Evolutionary conservation across 441 rosid species (phyloP), one percentile per base, ranked within the genome.

Genomic region (Macaranga tanarius): DNA sequence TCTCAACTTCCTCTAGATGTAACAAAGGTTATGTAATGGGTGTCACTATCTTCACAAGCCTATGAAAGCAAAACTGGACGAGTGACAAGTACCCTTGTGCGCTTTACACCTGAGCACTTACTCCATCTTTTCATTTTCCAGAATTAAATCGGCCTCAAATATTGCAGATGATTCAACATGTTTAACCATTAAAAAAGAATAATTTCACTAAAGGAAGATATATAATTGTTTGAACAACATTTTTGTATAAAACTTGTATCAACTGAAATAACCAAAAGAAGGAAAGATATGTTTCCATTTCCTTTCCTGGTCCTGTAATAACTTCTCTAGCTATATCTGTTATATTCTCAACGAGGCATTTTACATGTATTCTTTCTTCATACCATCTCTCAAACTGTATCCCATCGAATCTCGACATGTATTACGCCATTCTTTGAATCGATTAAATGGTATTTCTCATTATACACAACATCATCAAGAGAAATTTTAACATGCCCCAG

Each of bases 401-500:
- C 89, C 98, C 99, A 95, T 69, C 81, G 70, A 25, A 91, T 82
- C 79, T 88, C 98, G 2, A 92, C 80, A 79, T 91, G 94, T 77
- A 92, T 77, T 63, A 85, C 47, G 51, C 99, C 99, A 28, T 90
- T 86, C 85, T 82, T 92, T 1, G 99, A 95, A 77, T 91, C 84
- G 69, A 92, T 88, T 47, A 95, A 82, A 82, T 92, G 88, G 77
- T 95, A 91, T 73, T 89, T 95, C 71, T 90, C 84, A 63, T 92
- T 95, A 76, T 75, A 82, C 62, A 95, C 88, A 13, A 95, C 97
- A 76, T 95, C 99, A 0, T 47, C 76, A 2, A 95, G 93, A 67
- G 91, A 89, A 75, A 95, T 88, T 22, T 88, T 90, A 61, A 92
- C 91, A 65, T 90, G 82, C 22, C 99, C 99, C 70, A 95, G 64